Evolutionary conservation across 1,284 basidiomycete species (phyloP), one percentile per base, ranked within the genome.

Genomic region (Cutaneotrichosporon sp.): DNA sequence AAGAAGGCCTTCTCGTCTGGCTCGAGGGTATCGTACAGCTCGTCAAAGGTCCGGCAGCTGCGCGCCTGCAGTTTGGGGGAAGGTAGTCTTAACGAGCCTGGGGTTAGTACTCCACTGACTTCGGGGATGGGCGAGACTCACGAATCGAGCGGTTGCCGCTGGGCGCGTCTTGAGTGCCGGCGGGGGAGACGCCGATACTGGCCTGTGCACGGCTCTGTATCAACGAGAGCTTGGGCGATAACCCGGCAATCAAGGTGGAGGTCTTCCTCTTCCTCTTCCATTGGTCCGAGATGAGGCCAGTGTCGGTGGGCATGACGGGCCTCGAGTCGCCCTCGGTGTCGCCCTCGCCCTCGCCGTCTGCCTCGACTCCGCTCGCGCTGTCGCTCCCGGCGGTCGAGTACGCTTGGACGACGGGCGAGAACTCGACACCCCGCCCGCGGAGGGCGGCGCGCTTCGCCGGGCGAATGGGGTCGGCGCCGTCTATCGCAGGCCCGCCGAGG

Each of bases 1-100:
- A 95, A 90, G 79, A 93, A 95, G 3, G 82, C 82, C 49, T 81
- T 76, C 70, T 94, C 88, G 38, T 84, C 81, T 0, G 86, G 82
- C 59, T 73, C 69, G 16, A 74, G 69, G 1, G 57, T 46, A 22
- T 71, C 70, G 63, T 79, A 78, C 38, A 80, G 66, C 43, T 78
- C 75, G 6, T 76, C 71, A 42, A 77, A 72, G 1, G 71, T 68
- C 25, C 57, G 62, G 18, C 65, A 66, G 16, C 63, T 52, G 22
- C 66, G 63, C 7, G 65, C 54, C 27, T 69, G 63, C 0, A 74
- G 24, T 1, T 65, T 58, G 2, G 76, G 76, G 0, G 72, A 74
- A 0, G 70, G 71, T 1, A 77, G 53, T 2, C 68, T 67, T 54
- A 74, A 62, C 10, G 75, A 74, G 2, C 70, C 75, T 78, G 56